Conservation (phyloP, 2,329 filamentous ascomycete genomes). For the Ophiobolus disseminans region DNA sequence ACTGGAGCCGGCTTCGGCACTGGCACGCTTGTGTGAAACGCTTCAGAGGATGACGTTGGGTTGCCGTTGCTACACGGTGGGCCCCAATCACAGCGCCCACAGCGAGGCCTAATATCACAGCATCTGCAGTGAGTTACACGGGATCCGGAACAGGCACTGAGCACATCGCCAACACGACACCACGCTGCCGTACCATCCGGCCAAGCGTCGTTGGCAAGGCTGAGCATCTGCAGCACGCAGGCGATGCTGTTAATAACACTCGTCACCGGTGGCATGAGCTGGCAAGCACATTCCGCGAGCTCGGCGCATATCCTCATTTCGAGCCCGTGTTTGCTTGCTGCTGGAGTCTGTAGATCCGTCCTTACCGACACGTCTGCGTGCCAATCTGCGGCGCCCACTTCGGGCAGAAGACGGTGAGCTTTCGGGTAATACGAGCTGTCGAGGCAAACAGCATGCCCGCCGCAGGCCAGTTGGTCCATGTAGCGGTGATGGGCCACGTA, state of each 20-base stretch:
- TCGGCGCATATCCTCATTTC: constrained; percentile 20
- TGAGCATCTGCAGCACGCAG: constrained; percentile 8
- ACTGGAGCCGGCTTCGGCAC: constrained; percentile 13
- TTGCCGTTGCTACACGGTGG: constrained; percentile 15
- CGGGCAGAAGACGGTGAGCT: constrained; percentile 15
- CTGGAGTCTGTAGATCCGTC: constrained; percentile 20
- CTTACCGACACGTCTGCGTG: constrained; percentile 16
- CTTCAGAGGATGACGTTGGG: constrained; percentile 25
- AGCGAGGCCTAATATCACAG: constrained; percentile 16
- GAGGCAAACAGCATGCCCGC: constrained; percentile 8
- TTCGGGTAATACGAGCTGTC: constrained; percentile 5
- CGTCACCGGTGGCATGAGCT: constrained; percentile 15
- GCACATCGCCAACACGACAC: background rate
- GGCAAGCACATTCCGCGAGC: constrained; percentile 6
- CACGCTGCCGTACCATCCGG: constrained; percentile 24
- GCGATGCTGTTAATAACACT: constrained; percentile 8
- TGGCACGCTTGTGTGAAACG: constrained; percentile 23
- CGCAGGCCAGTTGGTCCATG: constrained; percentile 12
- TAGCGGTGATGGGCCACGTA: constrained; percentile 17
- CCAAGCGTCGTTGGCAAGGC: constrained; percentile 11
- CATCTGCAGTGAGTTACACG: constrained; percentile 6
- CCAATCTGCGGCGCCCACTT: constrained; percentile 15
- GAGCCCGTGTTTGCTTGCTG: constrained; percentile 11
- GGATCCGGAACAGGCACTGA: background rate
- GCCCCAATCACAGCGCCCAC: constrained; percentile 20